Evolutionary conservation across 23 red algal genomes (phyloP).

Genomic region (Gracilariopsis chorda): DNA sequence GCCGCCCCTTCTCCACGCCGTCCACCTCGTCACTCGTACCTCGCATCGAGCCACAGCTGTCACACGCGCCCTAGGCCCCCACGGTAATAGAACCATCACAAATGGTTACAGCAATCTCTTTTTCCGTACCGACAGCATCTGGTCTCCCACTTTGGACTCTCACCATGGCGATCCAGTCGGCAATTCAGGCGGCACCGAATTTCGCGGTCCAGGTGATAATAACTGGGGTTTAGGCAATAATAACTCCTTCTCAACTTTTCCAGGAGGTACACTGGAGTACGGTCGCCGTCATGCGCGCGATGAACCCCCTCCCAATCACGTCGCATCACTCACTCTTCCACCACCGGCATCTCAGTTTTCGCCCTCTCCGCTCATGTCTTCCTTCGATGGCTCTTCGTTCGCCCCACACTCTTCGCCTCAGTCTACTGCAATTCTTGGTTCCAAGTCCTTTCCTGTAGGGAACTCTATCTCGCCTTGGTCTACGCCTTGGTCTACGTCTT

Average conservation of each 20-base stretch:
- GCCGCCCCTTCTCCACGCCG: not conserved
- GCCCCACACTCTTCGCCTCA: not conserved
- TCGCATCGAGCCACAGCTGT: not conserved
- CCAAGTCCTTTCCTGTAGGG: not conserved
- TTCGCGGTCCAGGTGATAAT: not conserved
- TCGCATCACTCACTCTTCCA: not conserved
- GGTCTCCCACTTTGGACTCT: slow-evolving; percentile 6
- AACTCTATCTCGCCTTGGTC: not conserved
- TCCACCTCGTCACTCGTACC: not conserved
- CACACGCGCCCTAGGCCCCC: not conserved
- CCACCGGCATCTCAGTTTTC: not conserved
- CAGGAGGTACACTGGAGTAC: not conserved
- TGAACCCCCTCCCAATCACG: not conserved
- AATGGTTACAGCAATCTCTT: slow-evolving; percentile 13
- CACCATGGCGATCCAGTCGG: not conserved
- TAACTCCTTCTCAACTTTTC: slow-evolving; percentile 6
- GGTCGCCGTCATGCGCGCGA: not conserved
- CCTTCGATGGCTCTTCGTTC: slow-evolving; percentile 3
- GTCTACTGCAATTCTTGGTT: not conserved
- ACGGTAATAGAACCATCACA: not conserved
- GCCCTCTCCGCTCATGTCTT: not conserved
- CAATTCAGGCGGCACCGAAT: slow-evolving; percentile 23
- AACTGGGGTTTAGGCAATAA: not conserved
- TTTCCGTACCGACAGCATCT: not conserved
- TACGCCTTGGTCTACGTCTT: not conserved